These are phyloP conservation scores for Phytophthora uliginosa DNA, from an alignment of 352 stramenopile genomes.

Conservation along the genomic window DNA sequence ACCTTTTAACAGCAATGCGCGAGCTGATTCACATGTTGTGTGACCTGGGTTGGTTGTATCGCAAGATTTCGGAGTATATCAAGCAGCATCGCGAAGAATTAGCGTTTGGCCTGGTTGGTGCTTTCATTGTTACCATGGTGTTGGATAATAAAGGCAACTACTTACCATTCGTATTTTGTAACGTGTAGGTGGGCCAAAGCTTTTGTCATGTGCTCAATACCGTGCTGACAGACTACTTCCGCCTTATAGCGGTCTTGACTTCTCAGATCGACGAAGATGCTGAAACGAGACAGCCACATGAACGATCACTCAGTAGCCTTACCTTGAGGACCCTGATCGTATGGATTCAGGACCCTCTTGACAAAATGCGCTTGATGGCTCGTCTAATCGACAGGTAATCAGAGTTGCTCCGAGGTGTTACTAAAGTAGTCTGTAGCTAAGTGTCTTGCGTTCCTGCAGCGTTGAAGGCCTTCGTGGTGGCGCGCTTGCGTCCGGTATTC, in stretches of 20 bases:
- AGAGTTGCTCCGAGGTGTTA: background rate
- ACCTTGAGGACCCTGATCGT: constrained; percentile 92
- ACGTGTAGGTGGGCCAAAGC: constrained; percentile 79
- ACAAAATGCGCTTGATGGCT: constrained; percentile 91
- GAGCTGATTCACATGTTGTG: constrained; percentile 87
- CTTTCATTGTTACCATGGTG: background rate
- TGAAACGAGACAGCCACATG: constrained; percentile 59
- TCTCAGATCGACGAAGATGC: constrained; percentile 91
- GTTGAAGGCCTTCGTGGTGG: constrained; percentile 89
- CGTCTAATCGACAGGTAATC: constrained; percentile 88
- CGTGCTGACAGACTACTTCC: constrained; percentile 94
- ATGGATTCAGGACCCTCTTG: constrained; percentile 91
- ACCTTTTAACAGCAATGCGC: constrained; percentile 69
- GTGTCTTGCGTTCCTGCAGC: constrained; percentile 37
- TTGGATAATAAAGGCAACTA: background rate
- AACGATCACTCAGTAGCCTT: constrained; percentile 61
- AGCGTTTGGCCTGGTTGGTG: constrained; percentile 78
- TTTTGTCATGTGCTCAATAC: constrained; percentile 93
- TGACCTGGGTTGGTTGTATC: constrained; percentile 93
- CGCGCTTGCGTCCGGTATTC: constrained; percentile 89
- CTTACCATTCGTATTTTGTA: constrained; percentile 23
- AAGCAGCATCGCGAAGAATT: constrained; percentile 80
- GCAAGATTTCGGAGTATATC: constrained; percentile 86
- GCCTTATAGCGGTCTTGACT: constrained; percentile 93
- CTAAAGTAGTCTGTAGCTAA: background rate